A percentile compares a stretch with the other conserved stretches of the same genome.
Evolutionary conservation across 306 rosid genomes (phyloP).

Genomic region (Albizia julibrissin): DNA sequence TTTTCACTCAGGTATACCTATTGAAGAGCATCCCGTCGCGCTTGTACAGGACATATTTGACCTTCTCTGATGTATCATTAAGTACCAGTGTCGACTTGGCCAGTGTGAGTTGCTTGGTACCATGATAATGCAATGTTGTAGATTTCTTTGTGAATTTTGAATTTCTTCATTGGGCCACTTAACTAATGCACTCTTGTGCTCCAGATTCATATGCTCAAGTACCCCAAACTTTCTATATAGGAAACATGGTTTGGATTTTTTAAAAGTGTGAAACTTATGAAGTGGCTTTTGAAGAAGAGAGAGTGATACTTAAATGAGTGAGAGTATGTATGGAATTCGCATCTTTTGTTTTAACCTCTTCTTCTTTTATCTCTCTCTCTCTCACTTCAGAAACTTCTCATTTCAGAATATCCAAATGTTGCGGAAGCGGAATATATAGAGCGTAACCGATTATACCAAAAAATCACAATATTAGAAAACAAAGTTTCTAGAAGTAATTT

Average conservation of each 20-base stretch:
- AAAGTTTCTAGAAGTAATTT: too few species aligned
- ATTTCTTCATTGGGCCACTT: background rate
- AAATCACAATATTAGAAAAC: too few species aligned
- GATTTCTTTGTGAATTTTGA: background rate
- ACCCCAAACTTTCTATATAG: background rate
- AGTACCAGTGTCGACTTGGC: slow-evolving; percentile 62
- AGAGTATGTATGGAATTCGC: background rate
- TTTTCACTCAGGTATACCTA: slow-evolving; percentile 56
- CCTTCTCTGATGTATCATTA: slow-evolving; percentile 50
- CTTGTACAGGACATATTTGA: slow-evolving; percentile 50
- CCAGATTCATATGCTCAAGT: slow-evolving; percentile 17
- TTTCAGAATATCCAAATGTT: background rate
- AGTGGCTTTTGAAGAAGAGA: background rate
- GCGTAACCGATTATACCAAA: too few species aligned
- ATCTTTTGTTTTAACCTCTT: background rate
- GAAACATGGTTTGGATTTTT: background rate
- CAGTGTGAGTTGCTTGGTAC: slow-evolving; percentile 51
- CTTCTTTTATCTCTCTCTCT: background rate
- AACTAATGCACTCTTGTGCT: slow-evolving; percentile 3
- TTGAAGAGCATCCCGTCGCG: slow-evolving; percentile 73
- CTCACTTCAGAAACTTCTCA: background rate
- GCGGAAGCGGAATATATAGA: too few species aligned
- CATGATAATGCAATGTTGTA: background rate
- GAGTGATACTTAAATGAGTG: background rate
- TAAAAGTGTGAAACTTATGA: background rate